These are phyloP conservation scores for Tausonia pullulans DNA, from an alignment of 1,284 basidiomycete species.

Conservation along the genomic window DNA sequence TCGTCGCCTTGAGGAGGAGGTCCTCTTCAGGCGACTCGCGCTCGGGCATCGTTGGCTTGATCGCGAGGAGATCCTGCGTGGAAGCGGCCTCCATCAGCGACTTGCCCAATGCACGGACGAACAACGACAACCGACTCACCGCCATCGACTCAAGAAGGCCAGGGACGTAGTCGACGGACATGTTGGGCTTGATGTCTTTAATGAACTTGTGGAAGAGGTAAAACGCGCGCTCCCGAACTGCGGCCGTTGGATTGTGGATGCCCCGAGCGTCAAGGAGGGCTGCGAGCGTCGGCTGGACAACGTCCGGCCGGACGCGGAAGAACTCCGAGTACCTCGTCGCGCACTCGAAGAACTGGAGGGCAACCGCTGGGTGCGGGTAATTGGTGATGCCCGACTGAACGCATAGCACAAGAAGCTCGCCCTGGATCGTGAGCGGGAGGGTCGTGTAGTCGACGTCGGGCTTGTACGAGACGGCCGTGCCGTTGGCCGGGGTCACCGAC, in stretches of 20 bases:
- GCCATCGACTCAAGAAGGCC: conserved; percentile 63
- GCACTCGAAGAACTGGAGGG: conserved; percentile 89
- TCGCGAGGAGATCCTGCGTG: conserved; percentile 38
- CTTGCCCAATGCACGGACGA: background rate
- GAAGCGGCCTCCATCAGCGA: background rate
- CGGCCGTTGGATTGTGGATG: conserved; percentile 64
- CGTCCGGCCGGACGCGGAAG: conserved; percentile 82
- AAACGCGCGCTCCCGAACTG: conserved; percentile 67
- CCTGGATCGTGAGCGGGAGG: conserved; percentile 79
- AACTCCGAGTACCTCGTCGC: conserved; percentile 87
- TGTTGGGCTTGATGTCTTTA: conserved; percentile 67
- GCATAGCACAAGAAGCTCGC: conserved; percentile 76
- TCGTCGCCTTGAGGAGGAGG: conserved; percentile 62
- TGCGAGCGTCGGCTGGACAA: conserved; percentile 73
- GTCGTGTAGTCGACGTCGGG: conserved; percentile 56
- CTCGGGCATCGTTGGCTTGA: conserved; percentile 37
- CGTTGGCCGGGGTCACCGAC: conserved; percentile 25
- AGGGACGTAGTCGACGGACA: conserved; percentile 59
- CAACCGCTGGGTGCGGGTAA: conserved; percentile 79
- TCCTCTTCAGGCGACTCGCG: conserved; percentile 44
- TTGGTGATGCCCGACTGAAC: conserved; percentile 71
- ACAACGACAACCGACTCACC: conserved; percentile 26
- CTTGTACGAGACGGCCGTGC: conserved; percentile 3
- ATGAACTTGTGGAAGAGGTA: conserved; percentile 93
- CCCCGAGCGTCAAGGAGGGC: conserved; percentile 79